phyloP scores from a whole-genome alignment of 2,329 filamentous ascomycete species.

The Diplodia intermedia region DNA sequence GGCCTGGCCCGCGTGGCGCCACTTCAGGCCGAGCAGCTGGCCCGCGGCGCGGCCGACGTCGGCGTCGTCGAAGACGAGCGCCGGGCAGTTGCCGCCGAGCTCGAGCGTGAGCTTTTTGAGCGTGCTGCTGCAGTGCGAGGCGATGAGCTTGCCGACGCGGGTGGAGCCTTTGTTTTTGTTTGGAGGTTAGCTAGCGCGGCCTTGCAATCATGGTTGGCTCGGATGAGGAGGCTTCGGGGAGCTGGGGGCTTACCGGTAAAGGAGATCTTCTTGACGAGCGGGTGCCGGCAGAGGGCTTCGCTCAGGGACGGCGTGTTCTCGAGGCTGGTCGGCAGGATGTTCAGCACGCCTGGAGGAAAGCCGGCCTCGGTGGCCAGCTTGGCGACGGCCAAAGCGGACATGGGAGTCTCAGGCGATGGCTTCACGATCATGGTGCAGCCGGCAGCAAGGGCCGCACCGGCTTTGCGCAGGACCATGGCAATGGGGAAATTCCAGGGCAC shows the following conservation, averaged over 20 bases:
- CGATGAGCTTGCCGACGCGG: conserved; percentile 67
- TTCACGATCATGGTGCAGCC: conserved; percentile 73
- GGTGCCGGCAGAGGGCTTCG: conserved; percentile 63
- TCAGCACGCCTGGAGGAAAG: conserved; percentile 65
- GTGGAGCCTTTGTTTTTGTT: conserved; percentile 52
- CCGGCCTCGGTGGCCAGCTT: conserved; percentile 40
- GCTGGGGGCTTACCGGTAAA: conserved; percentile 55
- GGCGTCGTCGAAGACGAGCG: conserved; percentile 70
- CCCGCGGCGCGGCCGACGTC: conserved; percentile 62
- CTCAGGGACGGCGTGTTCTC: conserved; percentile 62
- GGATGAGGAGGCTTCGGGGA: not conserved
- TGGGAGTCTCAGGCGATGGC: conserved; percentile 35
- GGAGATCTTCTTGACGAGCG: conserved; percentile 66
- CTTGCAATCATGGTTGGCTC: not conserved
- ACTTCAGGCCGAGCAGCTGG: conserved; percentile 59
- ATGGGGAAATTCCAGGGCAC: conserved; percentile 78
- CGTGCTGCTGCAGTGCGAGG: conserved; percentile 64
- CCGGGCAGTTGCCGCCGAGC: conserved; percentile 70
- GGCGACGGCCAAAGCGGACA: conserved; percentile 33
- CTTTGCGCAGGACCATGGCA: conserved; percentile 72
- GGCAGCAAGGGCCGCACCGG: conserved; percentile 70
- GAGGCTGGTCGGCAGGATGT: conserved; percentile 65
- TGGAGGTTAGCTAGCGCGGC: too few species aligned
- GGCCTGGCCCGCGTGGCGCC: conserved; percentile 68
- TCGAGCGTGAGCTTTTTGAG: conserved; percentile 71